Evolutionary conservation across 2,329 filamentous ascomycete species (phyloP), one percentile per base, ranked within the genome.

Genomic region (Colletotrichum destructivum): DNA sequence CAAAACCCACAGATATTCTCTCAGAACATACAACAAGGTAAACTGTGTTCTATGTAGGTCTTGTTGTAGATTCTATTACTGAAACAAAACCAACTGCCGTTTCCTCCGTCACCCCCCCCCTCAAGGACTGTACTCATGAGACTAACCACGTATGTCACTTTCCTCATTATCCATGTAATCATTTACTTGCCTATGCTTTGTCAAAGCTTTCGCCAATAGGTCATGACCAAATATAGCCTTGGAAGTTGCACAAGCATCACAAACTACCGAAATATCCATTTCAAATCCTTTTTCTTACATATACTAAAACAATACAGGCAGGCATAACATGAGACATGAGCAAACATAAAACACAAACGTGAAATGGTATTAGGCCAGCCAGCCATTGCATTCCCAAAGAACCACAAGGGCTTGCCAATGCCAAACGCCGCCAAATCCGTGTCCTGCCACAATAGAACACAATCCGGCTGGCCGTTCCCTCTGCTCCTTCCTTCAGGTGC

Each of bases 371-470:
- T 71, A 67, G 70, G 70, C 70, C 67, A 66, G 61, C 61, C 55
- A 67, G 23, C 59, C 55, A 62, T 55, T 66, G 54, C 59, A 51
- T 61, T 38, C 51, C 61, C 61, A 61, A 60, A 40, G 46, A 64
- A 44, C 57, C 61, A 62, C 46, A 23, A 46, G 42, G 26, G 44
- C 46, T 62, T 72, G 49, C 67, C 70, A 72, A 55, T 54, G 38
- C 40, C 21, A 42, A 72, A 72, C 67, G 66, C 70, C 67, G 66
- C 67, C 70, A 66, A 57, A 67, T 54, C 42, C 35, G 49, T 71
- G 70, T 62, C 55, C 69, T 35, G 31, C 31, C 42, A 35, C 63
- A 44, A 16, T 44, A 7, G 21, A 54, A 46, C 51, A 54, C 57
- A 40, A 67, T 38, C 65, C 59, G 47, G 21, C 26, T 21, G 21